phyloP scores from a whole-genome alignment of 176 grass and related monocot species.

The Hsuehochloa calcarea region DNA sequence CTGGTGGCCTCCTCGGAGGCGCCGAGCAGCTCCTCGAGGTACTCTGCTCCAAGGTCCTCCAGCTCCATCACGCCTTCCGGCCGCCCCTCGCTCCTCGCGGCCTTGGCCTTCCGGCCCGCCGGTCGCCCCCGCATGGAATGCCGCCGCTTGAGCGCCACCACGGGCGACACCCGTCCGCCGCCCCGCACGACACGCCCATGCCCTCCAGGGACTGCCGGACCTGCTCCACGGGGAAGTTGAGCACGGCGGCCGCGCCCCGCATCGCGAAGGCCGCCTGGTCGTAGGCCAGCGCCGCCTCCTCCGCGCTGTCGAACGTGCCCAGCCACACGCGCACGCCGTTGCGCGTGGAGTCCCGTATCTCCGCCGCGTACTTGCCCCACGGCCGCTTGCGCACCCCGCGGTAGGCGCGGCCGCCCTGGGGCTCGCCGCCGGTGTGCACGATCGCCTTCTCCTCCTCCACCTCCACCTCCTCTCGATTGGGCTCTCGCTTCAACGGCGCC shows the following conservation, averaged over 20 bases:
- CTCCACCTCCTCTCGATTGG: neutral
- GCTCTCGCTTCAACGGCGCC: neutral
- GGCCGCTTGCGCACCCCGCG: conserved; percentile 65
- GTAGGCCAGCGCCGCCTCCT: conserved; percentile 68
- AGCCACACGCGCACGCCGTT: conserved; percentile 67
- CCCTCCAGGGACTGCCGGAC: conserved; percentile 46
- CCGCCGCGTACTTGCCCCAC: conserved; percentile 76
- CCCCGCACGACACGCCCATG: neutral
- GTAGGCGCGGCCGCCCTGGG: conserved; percentile 1
- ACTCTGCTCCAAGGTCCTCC: conserved; percentile 60
- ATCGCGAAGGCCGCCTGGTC: conserved; percentile 75
- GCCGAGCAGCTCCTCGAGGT: conserved; percentile 55
- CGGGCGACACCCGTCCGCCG: conserved; percentile 38
- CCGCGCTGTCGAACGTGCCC: conserved; percentile 67
- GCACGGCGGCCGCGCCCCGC: conserved; percentile 47
- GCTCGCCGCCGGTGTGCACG: neutral
- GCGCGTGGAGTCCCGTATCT: conserved; percentile 72
- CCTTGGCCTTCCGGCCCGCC: conserved; percentile 12
- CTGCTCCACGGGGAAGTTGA: conserved; percentile 63
- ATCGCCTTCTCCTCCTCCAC: neutral
- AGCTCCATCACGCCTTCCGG: conserved; percentile 46
- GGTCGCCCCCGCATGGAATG: conserved; percentile 41
- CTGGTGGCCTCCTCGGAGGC: neutral
- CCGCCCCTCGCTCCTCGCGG: neutral
- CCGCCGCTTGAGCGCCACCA: conserved; percentile 56